phyloP scores from a whole-genome alignment of 1,284 basidiomycete genomes.

The Pseudozyma thailandica region DNA sequence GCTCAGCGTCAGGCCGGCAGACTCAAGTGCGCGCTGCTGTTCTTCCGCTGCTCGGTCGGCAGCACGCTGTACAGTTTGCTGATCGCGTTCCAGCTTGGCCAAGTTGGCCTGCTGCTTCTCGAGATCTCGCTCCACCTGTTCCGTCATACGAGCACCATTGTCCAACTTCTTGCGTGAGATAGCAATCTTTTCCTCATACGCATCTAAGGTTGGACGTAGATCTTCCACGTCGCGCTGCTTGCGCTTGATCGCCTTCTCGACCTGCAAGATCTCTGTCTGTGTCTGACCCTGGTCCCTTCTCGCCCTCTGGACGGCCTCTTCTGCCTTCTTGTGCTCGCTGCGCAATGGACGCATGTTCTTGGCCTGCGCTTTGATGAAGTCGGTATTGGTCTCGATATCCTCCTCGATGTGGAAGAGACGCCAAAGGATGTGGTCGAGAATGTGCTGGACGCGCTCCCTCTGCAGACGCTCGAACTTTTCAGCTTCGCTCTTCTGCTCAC shows the following conservation, averaged over 20 bases:
- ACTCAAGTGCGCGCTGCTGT: slow-evolving; percentile 77
- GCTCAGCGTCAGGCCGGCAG: slow-evolving; percentile 79
- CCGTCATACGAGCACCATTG: slow-evolving; percentile 76
- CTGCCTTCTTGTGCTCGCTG: slow-evolving; percentile 82
- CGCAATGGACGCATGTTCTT: slow-evolving; percentile 78
- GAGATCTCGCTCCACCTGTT: slow-evolving; percentile 78
- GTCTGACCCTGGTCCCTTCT: slow-evolving; percentile 44
- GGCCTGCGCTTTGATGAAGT: slow-evolving; percentile 55
- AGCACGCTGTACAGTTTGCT: slow-evolving; percentile 74
- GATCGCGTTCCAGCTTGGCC: slow-evolving; percentile 76
- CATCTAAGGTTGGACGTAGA: slow-evolving; percentile 57
- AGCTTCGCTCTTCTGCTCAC: slow-evolving; percentile 94
- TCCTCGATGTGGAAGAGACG: slow-evolving; percentile 88
- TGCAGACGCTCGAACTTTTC: slow-evolving; percentile 85
- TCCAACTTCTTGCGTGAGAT: slow-evolving; percentile 83
- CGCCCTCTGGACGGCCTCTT: slow-evolving; percentile 75
- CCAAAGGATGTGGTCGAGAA: slow-evolving; percentile 85
- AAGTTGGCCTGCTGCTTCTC: slow-evolving; percentile 75
- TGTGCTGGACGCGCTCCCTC: slow-evolving; percentile 79
- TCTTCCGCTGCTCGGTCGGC: slow-evolving; percentile 73
- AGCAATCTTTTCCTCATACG: slow-evolving; percentile 83
- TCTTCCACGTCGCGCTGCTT: slow-evolving; percentile 46
- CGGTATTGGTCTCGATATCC: slow-evolving; percentile 50
- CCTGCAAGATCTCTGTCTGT: slow-evolving; percentile 52
- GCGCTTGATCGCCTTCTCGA: slow-evolving; percentile 50